These are phyloP conservation scores for Viola odorata DNA, from an alignment of 345 rosid genomes.

Conservation along the genomic window DNA sequence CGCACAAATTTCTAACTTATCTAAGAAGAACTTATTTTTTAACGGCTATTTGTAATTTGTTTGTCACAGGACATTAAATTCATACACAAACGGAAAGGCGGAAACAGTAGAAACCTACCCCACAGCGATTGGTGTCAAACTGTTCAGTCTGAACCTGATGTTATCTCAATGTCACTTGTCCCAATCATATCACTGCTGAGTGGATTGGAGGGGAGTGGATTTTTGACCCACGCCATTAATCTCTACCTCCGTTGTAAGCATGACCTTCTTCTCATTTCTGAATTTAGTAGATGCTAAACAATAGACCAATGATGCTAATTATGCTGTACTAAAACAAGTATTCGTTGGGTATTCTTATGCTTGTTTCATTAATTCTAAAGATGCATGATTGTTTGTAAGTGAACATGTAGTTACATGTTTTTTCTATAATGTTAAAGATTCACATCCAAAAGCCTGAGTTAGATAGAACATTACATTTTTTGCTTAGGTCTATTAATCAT, in stretches of 20 bases:
- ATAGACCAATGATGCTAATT: too few relatives aligned
- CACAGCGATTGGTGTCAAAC: slow-evolving; percentile 91
- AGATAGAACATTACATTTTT: too few relatives aligned
- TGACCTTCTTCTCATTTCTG: not conserved
- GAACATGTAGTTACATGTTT: too few relatives aligned
- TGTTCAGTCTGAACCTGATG: slow-evolving; percentile 90
- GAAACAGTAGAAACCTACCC: slow-evolving; percentile 48
- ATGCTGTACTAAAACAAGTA: too few relatives aligned
- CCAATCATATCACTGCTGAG: slow-evolving; percentile 86
- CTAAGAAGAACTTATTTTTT: too few relatives aligned
- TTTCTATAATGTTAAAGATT: too few relatives aligned
- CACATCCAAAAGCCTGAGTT: too few relatives aligned
- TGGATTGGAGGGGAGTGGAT: slow-evolving; percentile 95
- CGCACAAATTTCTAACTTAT: too few relatives aligned
- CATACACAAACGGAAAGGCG: slow-evolving; percentile 77
- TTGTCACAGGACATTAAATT: slow-evolving; percentile 58
- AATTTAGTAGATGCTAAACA: not conserved
- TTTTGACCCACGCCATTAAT: slow-evolving; percentile 94
- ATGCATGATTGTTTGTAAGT: too few relatives aligned
- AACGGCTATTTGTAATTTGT: too few relatives aligned
- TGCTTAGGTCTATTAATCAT: too few relatives aligned
- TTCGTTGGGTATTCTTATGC: not conserved
- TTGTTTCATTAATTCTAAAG: not conserved
- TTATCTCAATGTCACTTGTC: slow-evolving; percentile 79
- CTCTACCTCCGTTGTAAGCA: slow-evolving; percentile 81